These are phyloP conservation scores for Rhodotorula sphaerocarpa DNA, from an alignment of 768 basidiomycete species.

Conservation along the genomic window DNA sequence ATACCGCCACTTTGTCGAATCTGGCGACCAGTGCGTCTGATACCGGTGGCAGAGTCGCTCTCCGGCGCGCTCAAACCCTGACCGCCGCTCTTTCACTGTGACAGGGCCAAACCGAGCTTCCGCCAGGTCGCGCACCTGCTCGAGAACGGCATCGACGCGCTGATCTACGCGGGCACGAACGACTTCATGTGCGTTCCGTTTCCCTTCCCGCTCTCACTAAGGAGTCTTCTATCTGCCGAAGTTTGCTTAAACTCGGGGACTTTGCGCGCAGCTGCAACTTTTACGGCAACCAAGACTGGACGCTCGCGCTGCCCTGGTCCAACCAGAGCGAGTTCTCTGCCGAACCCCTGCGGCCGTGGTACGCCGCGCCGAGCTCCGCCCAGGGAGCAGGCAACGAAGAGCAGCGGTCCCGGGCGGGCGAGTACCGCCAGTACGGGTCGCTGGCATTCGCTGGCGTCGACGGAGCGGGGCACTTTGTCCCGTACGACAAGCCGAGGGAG, in stretches of 20 bases:
- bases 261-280: slow-evolving; percentile 17
- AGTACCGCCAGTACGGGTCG: slow-evolving; percentile 25
- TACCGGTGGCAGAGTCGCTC: no score
- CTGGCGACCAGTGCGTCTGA: slow-evolving; percentile 33
- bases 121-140: slow-evolving; percentile 31
- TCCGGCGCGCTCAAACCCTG: no score
- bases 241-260: neutral
- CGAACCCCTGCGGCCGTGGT: slow-evolving; percentile 26
- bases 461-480: slow-evolving; percentile 34
- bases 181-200: slow-evolving; percentile 31
- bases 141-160: slow-evolving; percentile 26
- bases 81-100: neutral
- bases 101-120: slow-evolving; percentile 21
- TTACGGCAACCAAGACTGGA: slow-evolving; percentile 30
- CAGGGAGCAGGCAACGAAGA: neutral
- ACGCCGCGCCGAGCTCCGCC: neutral
- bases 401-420: slow-evolving; percentile 22
- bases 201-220: no score
- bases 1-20: slow-evolving; percentile 27
- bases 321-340: slow-evolving; percentile 12
- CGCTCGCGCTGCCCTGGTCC: slow-evolving; percentile 22
- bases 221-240: neutral
- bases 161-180: slow-evolving; percentile 31
- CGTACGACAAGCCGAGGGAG: slow-evolving; percentile 35
- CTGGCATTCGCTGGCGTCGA: slow-evolving; percentile 38